A percentile compares a stretch with the other conserved stretches of the same genome.
phyloP scores from a whole-genome alignment of 805 yeast species.

The Spathaspora boniae region DNA sequence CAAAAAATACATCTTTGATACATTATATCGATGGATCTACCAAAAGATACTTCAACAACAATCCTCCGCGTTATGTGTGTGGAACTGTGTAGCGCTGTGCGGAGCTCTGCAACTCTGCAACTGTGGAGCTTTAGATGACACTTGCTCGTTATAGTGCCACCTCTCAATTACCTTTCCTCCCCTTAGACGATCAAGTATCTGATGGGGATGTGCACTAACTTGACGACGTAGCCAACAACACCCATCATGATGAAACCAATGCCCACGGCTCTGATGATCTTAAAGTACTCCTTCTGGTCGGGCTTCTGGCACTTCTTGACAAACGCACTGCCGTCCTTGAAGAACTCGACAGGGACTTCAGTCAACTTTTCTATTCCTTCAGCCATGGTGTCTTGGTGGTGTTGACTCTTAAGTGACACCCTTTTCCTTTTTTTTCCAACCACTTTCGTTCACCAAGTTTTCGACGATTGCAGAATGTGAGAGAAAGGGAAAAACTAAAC shows the following conservation, averaged over 20 bases:
- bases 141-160: too few species aligned
- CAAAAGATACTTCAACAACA: too few species aligned
- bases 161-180: neutral
- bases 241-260: constrained; percentile 98
- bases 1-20: too few species aligned
- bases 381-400: constrained; percentile 29
- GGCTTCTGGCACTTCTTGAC: constrained; percentile 93
- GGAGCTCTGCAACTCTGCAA: too few species aligned
- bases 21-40: too few species aligned
- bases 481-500: constrained; percentile 1
- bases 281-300: constrained; percentile 77
- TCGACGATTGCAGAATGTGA: constrained; percentile 1
- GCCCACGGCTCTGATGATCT: constrained; percentile 93
- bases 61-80: too few species aligned
- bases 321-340: constrained; percentile 88
- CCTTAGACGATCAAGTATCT: constrained; percentile 86
- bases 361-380: constrained; percentile 72
- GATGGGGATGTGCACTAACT: constrained; percentile 91
- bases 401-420: neutral
- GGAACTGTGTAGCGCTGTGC: too few species aligned
- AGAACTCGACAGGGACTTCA: constrained; percentile 86
- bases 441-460: neutral
- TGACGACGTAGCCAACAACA: constrained; percentile 92
- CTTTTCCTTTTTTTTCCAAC: neutral
- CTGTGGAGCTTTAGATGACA: constrained; percentile 1